Evolutionary conservation across 2,329 filamentous ascomycete genomes (phyloP).

Genomic region (Cordyceps pruinosa): DNA sequence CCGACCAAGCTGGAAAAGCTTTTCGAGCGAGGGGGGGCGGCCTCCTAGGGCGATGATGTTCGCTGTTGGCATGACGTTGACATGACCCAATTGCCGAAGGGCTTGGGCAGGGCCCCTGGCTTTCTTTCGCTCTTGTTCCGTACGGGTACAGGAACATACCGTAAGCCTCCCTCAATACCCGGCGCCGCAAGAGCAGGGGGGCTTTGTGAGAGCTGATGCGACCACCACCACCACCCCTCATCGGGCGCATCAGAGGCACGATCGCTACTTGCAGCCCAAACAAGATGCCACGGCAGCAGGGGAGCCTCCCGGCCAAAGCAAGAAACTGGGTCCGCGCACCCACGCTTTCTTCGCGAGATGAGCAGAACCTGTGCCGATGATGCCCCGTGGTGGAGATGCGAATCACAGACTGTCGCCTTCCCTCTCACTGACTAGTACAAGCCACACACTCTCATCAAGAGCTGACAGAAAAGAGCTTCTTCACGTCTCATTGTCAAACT

Average conservation of each 20-base stretch:
- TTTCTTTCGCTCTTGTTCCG: no score
- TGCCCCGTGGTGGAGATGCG: not conserved
- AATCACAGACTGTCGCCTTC: no score
- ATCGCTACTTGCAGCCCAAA: not conserved
- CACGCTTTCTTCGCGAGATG: not conserved
- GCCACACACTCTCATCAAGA: no score
- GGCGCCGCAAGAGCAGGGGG: not conserved
- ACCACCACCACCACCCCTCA: not conserved
- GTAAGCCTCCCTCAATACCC: not conserved
- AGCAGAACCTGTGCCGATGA: not conserved
- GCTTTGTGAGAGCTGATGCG: not conserved
- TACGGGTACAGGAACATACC: not conserved
- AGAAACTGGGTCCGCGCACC: not conserved
- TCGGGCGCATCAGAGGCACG: not conserved
- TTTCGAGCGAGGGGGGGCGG: not conserved
- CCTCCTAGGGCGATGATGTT: not conserved
- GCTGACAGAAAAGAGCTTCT: no score
- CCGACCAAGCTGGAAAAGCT: not conserved
- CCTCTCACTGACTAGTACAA: no score
- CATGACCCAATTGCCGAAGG: constrained; percentile 10
- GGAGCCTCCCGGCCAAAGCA: not conserved
- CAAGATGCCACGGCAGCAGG: no score
- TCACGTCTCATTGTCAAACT: no score
- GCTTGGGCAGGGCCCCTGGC: not conserved
- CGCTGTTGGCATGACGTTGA: constrained; percentile 6